A percentile compares a stretch with the other conserved stretches of the same genome.
These are phyloP conservation scores for Ceratobasidium sp. DNA, from an alignment of 1,284 basidiomycete genomes.

Conservation along the genomic window DNA sequence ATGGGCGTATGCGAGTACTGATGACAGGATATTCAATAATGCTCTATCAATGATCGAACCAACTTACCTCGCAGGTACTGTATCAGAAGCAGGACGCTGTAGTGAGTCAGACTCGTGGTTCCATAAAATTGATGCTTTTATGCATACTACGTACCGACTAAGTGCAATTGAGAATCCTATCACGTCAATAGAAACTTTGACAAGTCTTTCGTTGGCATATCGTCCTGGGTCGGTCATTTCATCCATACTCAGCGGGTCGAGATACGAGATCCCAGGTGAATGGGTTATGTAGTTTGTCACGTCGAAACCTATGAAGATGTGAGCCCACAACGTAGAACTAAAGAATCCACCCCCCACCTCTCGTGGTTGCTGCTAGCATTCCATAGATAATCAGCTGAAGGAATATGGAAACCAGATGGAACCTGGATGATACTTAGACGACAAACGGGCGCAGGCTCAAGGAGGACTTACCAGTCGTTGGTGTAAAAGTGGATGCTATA, in stretches of 20 bases:
- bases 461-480: constrained; percentile 6
- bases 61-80: constrained; percentile 13
- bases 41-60: neutral
- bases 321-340: neutral
- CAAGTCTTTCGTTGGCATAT: neutral
- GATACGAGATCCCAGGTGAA: constrained; percentile 2
- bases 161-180: constrained; percentile 2
- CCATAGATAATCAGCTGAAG: constrained; percentile 20
- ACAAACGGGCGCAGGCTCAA: too few relatives aligned
- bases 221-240: constrained; percentile 3
- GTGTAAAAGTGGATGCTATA: constrained; percentile 27
- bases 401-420: constrained; percentile 9
- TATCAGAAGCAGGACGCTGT: neutral
- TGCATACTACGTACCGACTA: neutral
- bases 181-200: neutral
- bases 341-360: neutral
- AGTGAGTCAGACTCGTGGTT: neutral
- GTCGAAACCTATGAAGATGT: neutral
- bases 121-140: neutral
- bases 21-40: neutral
- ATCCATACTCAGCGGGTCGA: neutral
- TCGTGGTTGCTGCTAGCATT: constrained; percentile 13
- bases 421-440: neutral
- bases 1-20: neutral
- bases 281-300: constrained; percentile 20